phyloP scores from a whole-genome alignment of 2,329 filamentous ascomycete genomes.

The Colletotrichum tropicale region DNA sequence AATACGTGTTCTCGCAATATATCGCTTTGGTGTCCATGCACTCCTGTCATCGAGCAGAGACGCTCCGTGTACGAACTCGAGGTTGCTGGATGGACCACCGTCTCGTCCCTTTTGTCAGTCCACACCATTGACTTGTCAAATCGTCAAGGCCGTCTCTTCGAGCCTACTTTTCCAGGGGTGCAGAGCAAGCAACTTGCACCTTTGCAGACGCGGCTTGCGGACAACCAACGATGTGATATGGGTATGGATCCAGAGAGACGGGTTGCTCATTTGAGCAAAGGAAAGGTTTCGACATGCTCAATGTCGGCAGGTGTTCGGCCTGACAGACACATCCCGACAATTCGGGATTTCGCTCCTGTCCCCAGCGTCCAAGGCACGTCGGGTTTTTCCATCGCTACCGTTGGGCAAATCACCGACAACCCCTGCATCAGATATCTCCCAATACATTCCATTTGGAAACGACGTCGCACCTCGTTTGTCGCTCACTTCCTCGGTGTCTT shows the following conservation, averaged over 20 bases:
- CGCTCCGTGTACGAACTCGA: too few relatives aligned
- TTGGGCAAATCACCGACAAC: neutral
- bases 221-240: neutral
- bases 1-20: too few relatives aligned
- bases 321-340: neutral
- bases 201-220: neutral
- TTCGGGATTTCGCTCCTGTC: neutral
- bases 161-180: too few relatives aligned
- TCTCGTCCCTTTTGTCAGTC: too few relatives aligned
- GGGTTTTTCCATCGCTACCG: too few relatives aligned
- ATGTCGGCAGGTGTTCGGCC: neutral
- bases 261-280: neutral
- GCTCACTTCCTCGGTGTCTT: neutral
- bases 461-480: neutral
- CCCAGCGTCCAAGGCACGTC: too few relatives aligned
- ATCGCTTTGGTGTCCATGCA: too few relatives aligned
- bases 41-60: too few relatives aligned
- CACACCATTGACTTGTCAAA: too few relatives aligned
- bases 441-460: neutral
- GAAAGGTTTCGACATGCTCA: accelerated
- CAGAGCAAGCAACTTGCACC: neutral
- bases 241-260: too few relatives aligned
- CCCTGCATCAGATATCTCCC: neutral
- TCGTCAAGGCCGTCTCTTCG: too few relatives aligned
- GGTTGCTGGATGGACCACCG: too few relatives aligned